Conservation (phyloP, 73 alveolate species). For the Paramecium biaurelia region DNA sequence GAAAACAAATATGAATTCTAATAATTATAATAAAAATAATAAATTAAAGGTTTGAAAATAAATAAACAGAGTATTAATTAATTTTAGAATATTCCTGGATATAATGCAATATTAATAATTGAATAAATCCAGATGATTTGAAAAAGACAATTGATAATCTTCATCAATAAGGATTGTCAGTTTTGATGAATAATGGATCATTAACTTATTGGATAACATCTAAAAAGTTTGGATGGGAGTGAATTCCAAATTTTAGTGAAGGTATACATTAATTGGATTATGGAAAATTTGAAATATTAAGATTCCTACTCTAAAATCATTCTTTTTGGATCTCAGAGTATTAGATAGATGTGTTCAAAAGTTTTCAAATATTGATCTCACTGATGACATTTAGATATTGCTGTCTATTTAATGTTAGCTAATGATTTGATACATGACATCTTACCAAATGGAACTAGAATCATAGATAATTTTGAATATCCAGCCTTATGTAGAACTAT, state of each 20-base stretch:
- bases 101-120: background rate
- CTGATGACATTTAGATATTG: constrained; percentile 90
- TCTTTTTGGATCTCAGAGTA: constrained; percentile 90
- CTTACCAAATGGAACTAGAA: constrained; percentile 89
- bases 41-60: background rate
- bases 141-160: background rate
- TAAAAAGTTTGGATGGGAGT: constrained; percentile 95
- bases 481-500: constrained; percentile 95
- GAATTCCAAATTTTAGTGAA: constrained; percentile 93
- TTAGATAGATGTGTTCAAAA: constrained; percentile 97
- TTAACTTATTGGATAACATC: constrained; percentile 59
- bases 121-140: background rate
- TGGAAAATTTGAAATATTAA: constrained; percentile 84
- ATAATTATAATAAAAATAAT: background rate
- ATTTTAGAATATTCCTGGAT: background rate
- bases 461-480: constrained; percentile 96
- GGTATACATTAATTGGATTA: constrained; percentile 93
- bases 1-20: background rate
- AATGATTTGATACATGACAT: constrained; percentile 90
- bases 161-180: background rate
- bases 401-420: constrained; percentile 93
- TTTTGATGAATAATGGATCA: background rate
- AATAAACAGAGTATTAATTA: background rate
- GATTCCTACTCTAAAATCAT: constrained; percentile 94
- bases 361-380: constrained; percentile 58